phyloP scores from a whole-genome alignment of 2,329 filamentous ascomycete genomes.

The Pezicula neosporulosa region DNA sequence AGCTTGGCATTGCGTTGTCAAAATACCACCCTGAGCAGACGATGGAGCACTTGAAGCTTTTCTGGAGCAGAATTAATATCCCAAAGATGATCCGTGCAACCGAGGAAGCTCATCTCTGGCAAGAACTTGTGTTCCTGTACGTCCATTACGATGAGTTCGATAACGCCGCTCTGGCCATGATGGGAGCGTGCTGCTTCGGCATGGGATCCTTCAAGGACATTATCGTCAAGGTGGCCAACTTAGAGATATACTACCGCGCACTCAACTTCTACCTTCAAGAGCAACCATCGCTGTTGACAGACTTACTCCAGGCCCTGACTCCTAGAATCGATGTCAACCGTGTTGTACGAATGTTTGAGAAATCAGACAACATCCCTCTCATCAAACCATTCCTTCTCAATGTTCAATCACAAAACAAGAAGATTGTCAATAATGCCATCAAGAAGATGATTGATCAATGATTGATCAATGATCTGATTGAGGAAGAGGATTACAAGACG shows the following conservation, averaged over 20 bases:
- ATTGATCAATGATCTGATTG: constrained; percentile 98
- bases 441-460: too few species aligned
- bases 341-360: constrained; percentile 98
- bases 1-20: constrained; percentile 84
- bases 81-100: constrained; percentile 93
- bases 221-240: constrained; percentile 92
- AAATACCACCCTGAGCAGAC: constrained; percentile 94
- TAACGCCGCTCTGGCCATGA: constrained; percentile 94
- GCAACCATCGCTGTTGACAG: constrained; percentile 92
- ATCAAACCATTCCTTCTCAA: constrained; percentile 99
- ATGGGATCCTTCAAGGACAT: constrained; percentile 99
- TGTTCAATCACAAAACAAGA: constrained; percentile 97
- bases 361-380: constrained; percentile 94
- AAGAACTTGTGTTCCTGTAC: constrained; percentile 96
- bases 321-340: constrained; percentile 95
- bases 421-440: constrained; percentile 95
- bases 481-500: constrained; percentile 99
- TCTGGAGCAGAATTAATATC: constrained; percentile 97
- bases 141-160: constrained; percentile 98
- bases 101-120: constrained; percentile 95
- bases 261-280: constrained; percentile 98
- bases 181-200: constrained; percentile 95
- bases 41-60: constrained; percentile 98
- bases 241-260: constrained; percentile 98
- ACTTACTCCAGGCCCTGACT: constrained; percentile 89